Percentiles rank a stretch among this genome's conserved stretches.
These are phyloP conservation scores for Plantago coronopus DNA, from an alignment of 305 asterid species.

Conservation along the genomic window DNA sequence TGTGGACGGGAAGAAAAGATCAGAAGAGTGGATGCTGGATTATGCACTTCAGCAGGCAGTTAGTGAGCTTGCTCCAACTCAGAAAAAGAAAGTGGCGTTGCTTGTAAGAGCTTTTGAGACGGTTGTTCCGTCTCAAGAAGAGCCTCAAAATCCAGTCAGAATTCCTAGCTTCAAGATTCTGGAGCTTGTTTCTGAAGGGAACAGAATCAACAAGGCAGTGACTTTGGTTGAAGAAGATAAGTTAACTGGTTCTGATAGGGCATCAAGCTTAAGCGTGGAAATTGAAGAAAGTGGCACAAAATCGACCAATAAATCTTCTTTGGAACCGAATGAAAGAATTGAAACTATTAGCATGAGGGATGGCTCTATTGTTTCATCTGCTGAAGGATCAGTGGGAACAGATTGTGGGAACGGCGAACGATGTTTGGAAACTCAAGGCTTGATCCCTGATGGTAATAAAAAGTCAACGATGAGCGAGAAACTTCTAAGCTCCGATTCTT, in stretches of 20 bases:
- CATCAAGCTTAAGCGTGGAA: conserved; percentile 3
- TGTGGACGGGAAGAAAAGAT: conserved; percentile 55
- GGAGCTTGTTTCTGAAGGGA: conserved; percentile 15
- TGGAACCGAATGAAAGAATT: not conserved
- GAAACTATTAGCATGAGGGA: not conserved
- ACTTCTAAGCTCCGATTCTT: conserved; percentile 14
- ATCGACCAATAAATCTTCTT: not conserved
- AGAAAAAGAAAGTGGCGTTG: conserved; percentile 72
- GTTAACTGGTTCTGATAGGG: conserved; percentile 1
- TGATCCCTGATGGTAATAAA: conserved; percentile 17
- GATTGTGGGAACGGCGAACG: conserved; percentile 7
- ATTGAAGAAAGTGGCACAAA: conserved; percentile 6
- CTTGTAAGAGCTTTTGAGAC: conserved; percentile 92
- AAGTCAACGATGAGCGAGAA: conserved; percentile 15
- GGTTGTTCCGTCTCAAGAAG: conserved; percentile 62
- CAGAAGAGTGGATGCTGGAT: conserved; percentile 97
- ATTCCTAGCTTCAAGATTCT: conserved; percentile 27
- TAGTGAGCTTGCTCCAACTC: conserved; percentile 79
- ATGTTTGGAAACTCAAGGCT: conserved; percentile 14
- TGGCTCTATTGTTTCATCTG: not conserved
- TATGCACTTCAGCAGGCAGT: conserved; percentile 88
- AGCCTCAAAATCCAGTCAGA: conserved; percentile 34
- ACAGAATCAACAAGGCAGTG: conserved; percentile 1
- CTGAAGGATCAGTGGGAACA: conserved; percentile 8
- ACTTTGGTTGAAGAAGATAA: not conserved